Evolutionary conservation across 805 yeast genomes (phyloP).

Genomic region (Millerozyma acaciae): DNA sequence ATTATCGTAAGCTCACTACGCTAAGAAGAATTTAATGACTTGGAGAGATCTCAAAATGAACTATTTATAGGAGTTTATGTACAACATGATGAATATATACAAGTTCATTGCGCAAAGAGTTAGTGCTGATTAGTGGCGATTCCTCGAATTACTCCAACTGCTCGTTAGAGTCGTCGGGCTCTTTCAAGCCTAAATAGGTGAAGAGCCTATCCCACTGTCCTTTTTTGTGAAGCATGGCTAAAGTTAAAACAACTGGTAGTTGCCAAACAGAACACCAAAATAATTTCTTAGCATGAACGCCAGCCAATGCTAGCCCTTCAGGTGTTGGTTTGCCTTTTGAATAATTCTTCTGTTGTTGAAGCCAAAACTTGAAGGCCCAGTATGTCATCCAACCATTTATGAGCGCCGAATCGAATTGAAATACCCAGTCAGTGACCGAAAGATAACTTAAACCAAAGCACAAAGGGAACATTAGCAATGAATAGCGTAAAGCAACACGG

Average conservation of each 20-base stretch:
- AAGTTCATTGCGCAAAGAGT: no score
- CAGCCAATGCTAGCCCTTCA: constrained; percentile 60
- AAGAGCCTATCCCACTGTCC: constrained; percentile 81
- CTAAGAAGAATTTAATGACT: no score
- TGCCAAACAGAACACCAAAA: constrained; percentile 97
- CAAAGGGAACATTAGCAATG: constrained; percentile 89
- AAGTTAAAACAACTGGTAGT: constrained; percentile 78
- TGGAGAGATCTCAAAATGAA: no score
- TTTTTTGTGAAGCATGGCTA: constrained; percentile 92
- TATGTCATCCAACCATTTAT: constrained; percentile 84
- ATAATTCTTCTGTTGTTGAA: constrained; percentile 67
- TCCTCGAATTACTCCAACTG: no score
- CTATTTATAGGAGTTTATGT: no score
- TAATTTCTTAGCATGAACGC: constrained; percentile 70
- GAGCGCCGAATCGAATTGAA: constrained; percentile 74
- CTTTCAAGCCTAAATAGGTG: constrained; percentile 20
- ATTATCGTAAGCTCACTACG: no score
- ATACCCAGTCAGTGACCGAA: constrained; percentile 78
- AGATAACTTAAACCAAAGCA: constrained; percentile 78
- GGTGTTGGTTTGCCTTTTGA: constrained; percentile 40
- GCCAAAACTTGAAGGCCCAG: constrained; percentile 80
- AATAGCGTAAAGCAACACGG: constrained; percentile 85
- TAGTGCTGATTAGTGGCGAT: no score
- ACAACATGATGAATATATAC: no score
- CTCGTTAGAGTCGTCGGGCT: not conserved